Percentiles rank a stretch among this genome's conserved stretches.
Evolutionary conservation across 305 asterid genomes (phyloP).

Genomic region (Euphrasia arctica): DNA sequence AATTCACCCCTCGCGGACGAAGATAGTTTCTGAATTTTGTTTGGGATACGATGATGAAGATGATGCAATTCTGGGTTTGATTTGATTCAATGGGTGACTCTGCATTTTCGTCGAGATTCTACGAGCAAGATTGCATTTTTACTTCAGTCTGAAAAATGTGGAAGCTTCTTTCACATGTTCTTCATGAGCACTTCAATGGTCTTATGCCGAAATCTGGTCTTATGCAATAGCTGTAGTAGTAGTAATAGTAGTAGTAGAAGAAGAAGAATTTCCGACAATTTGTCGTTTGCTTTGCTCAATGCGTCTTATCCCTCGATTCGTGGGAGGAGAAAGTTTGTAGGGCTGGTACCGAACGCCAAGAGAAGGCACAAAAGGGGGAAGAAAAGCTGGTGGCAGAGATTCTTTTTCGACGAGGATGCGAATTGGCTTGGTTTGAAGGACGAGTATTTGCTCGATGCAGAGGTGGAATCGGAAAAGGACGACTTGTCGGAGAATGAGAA

Average conservation of each 20-base stretch:
- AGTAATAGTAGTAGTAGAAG: slow-evolving; percentile 1
- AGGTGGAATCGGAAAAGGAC: slow-evolving; percentile 53
- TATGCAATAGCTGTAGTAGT: slow-evolving; percentile 34
- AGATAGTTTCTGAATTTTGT: slow-evolving; percentile 22
- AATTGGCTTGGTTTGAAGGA: slow-evolving; percentile 95
- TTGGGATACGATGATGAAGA: slow-evolving; percentile 27
- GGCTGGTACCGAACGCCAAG: slow-evolving; percentile 70
- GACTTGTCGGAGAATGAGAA: slow-evolving; percentile 77
- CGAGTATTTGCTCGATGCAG: slow-evolving; percentile 58
- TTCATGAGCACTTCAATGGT: slow-evolving; percentile 91
- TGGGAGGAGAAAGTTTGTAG: slow-evolving; percentile 46
- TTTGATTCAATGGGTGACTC: slow-evolving; percentile 34
- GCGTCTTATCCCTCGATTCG: slow-evolving; percentile 32
- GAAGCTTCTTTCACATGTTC: slow-evolving; percentile 46
- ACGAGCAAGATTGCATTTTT: slow-evolving; percentile 40
- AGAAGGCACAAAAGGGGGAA: slow-evolving; percentile 46
- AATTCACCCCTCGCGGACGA: slow-evolving; percentile 15
- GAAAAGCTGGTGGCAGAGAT: slow-evolving; percentile 86
- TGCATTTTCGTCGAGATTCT: slow-evolving; percentile 27
- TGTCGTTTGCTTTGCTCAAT: slow-evolving; percentile 33
- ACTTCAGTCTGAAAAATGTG: slow-evolving; percentile 71
- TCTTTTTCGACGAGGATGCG: slow-evolving; percentile 78
- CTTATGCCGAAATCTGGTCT: slow-evolving; percentile 53
- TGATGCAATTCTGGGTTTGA: slow-evolving; percentile 20
- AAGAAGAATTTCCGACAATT: slow-evolving; percentile 19